Conservation (phyloP, 495 filamentous ascomycete species). For the Xylaria palmicola region DNA sequence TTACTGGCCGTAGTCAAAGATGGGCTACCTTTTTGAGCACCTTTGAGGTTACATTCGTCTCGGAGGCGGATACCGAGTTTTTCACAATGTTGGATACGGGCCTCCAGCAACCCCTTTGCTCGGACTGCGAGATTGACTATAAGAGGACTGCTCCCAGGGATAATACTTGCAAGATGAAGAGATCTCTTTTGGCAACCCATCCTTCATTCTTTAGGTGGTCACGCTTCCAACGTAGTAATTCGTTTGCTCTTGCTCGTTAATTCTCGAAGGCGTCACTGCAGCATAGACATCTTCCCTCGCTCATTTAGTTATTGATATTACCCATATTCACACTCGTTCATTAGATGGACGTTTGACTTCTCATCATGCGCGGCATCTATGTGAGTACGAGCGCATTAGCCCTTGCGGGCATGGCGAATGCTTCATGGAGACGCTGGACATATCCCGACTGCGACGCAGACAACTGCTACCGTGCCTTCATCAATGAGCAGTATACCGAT, state of each 20-base stretch:
- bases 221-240: background rate
- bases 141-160: too few species aligned
- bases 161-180: background rate
- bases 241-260: background rate
- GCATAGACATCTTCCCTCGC: background rate
- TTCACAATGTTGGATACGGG: background rate
- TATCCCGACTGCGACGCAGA: constrained; percentile 21
- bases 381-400: background rate
- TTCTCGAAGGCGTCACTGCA: background rate
- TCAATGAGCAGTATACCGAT: constrained; percentile 21
- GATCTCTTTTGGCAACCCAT: background rate
- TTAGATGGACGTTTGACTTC: background rate
- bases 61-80: background rate
- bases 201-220: background rate
- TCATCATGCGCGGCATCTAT: constrained; percentile 1
- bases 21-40: background rate
- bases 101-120: background rate
- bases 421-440: background rate
- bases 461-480: constrained; percentile 31
- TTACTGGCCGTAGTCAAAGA: background rate
- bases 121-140: background rate
- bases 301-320: background rate
- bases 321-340: background rate
- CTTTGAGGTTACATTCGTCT: background rate
- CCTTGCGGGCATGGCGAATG: background rate